phyloP scores from a whole-genome alignment of 2,329 filamentous ascomycete genomes.

The Aureobasidium subglaciale region DNA sequence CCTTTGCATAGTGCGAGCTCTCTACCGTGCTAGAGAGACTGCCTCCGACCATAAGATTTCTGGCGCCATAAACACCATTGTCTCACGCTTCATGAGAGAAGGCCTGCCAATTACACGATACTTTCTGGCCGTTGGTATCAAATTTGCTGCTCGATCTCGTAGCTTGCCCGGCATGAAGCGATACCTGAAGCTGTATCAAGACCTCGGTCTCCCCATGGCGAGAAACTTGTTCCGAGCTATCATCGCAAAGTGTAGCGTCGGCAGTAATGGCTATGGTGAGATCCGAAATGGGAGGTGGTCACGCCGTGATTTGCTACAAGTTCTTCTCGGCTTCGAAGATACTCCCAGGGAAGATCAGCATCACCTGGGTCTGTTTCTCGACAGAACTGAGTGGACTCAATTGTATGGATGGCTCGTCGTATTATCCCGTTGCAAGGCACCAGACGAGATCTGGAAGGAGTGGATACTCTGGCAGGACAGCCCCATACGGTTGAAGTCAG shows the following conservation, averaged over 20 bases:
- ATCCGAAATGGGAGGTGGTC: constrained; percentile 33
- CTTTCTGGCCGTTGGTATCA: constrained; percentile 25
- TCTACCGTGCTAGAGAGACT: constrained; percentile 27
- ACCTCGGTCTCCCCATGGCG: constrained; percentile 19
- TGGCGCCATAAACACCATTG: constrained; percentile 22
- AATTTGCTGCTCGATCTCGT: constrained; percentile 29
- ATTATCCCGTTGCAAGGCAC: constrained; percentile 26
- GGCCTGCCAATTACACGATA: constrained; percentile 20
- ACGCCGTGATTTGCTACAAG: constrained; percentile 28
- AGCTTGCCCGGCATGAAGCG: constrained; percentile 27
- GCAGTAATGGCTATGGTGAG: constrained; percentile 29
- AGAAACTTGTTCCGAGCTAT: constrained; percentile 27
- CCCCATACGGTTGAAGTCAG: constrained; percentile 16
- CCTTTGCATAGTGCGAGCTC: constrained; percentile 25
- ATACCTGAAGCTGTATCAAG: constrained; percentile 23
- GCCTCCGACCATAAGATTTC: constrained; percentile 26
- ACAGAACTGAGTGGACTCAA: constrained; percentile 26
- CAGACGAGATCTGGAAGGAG: constrained; percentile 27
- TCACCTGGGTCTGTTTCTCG: constrained; percentile 28
- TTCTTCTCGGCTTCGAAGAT: constrained; percentile 29
- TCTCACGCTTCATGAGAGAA: constrained; percentile 23
- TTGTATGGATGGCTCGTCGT: constrained; percentile 31
- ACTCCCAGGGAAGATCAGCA: constrained; percentile 25
- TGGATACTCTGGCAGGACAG: constrained; percentile 27
- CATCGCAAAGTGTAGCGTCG: constrained; percentile 33